phyloP scores from a whole-genome alignment of 108 stramenopile species.

The Skeletonema tropicum region DNA sequence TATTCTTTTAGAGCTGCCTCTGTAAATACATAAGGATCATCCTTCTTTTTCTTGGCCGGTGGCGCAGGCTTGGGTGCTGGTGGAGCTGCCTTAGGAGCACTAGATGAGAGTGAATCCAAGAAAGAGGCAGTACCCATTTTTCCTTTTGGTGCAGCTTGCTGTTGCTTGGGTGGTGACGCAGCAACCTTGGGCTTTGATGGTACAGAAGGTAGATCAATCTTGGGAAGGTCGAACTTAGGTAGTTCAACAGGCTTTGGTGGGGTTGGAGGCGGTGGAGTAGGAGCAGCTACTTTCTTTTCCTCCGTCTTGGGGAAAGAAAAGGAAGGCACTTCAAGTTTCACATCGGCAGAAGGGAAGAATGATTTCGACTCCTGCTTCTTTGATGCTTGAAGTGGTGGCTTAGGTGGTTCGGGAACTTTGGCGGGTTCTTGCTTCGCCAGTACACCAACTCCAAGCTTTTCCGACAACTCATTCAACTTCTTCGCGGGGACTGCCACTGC shows the following conservation, averaged over 20 bases:
- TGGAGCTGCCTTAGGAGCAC: slow-evolving; percentile 3
- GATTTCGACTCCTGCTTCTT: slow-evolving; percentile 20
- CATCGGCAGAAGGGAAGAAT: slow-evolving; percentile 43
- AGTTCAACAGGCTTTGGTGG: slow-evolving; percentile 38
- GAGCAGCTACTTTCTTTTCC: slow-evolving; percentile 16
- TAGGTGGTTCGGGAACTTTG: slow-evolving; percentile 46
- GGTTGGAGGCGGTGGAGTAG: slow-evolving; percentile 31
- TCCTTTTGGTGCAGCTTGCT: slow-evolving; percentile 9
- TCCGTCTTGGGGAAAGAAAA: slow-evolving; percentile 37
- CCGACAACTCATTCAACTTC: slow-evolving; percentile 56
- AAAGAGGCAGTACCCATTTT: background rate
- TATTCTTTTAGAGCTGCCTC: slow-evolving; percentile 50
- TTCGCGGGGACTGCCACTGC: slow-evolving; percentile 68
- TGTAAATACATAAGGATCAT: slow-evolving; percentile 44
- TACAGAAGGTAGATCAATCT: slow-evolving; percentile 34
- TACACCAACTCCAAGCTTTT: slow-evolving; percentile 30
- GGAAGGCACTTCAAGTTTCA: slow-evolving; percentile 25
- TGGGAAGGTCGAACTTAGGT: slow-evolving; percentile 55
- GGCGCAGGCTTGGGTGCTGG: slow-evolving; percentile 8
- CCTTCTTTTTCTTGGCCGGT: slow-evolving; percentile 29
- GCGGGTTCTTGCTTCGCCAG: slow-evolving; percentile 28
- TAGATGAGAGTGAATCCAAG: slow-evolving; percentile 12
- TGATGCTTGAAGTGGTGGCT: slow-evolving; percentile 26
- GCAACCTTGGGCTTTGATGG: slow-evolving; percentile 10
- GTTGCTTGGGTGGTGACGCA: slow-evolving; percentile 23